Conservation (phyloP, 495 filamentous ascomycete genomes). For the Aspergillus ellipticus region DNA sequence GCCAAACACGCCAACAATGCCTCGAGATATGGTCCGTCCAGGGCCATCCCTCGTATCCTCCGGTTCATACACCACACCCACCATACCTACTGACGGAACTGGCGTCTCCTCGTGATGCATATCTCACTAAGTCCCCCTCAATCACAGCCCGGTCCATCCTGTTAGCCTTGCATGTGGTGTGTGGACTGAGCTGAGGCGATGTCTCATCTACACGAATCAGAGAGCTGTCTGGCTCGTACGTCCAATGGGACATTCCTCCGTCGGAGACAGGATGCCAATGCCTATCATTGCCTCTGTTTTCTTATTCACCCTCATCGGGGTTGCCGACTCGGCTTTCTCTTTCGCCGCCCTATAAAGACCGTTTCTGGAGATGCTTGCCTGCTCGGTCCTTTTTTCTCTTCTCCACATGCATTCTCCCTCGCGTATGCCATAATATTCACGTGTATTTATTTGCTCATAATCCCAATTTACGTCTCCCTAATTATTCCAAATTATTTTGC, state of each 20-base stretch:
- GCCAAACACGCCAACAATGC: not conserved
- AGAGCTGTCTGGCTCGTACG: not conserved
- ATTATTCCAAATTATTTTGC: not conserved
- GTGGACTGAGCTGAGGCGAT: not conserved
- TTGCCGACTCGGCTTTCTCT: not conserved
- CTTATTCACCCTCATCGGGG: slow-evolving; percentile 1
- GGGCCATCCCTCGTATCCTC: not conserved
- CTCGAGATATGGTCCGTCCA: not conserved
- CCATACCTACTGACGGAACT: not conserved
- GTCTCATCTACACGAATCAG: slow-evolving; percentile 3
- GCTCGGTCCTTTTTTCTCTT: not conserved
- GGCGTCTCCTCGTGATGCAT: not conserved
- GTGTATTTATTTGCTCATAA: not conserved
- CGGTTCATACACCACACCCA: not conserved
- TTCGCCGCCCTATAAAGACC: slow-evolving; percentile 4
- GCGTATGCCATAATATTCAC: not conserved
- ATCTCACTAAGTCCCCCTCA: not conserved
- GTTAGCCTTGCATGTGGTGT: not conserved
- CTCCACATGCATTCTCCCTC: not conserved
- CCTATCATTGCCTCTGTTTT: not conserved
- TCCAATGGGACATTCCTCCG: not conserved
- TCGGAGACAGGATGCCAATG: not conserved
- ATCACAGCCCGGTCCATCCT: not conserved
- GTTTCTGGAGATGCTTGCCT: not conserved
- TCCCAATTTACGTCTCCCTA: not conserved